A percentile compares a stretch with the other conserved stretches of the same genome.
phyloP scores from a whole-genome alignment of 2,329 filamentous ascomycete species.

The Ophiostoma piceae region DNA sequence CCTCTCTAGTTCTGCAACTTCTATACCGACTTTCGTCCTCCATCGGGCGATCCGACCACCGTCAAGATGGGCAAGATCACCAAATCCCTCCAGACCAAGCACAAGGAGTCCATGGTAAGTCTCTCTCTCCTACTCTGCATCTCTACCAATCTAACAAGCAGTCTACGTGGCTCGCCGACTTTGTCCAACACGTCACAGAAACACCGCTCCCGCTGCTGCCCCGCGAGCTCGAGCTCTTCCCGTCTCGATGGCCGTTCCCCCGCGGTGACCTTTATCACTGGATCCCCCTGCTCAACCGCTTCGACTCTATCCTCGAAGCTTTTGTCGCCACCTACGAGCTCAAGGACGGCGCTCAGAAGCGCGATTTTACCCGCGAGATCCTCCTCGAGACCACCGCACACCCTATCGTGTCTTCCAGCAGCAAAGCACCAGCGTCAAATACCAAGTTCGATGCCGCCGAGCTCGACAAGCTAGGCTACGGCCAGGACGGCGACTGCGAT shows the following conservation, averaged over 20 bases:
- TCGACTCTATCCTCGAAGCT: conserved; percentile 79
- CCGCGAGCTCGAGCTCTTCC: conserved; percentile 70
- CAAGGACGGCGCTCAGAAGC: conserved; percentile 70
- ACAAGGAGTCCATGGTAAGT: conserved; percentile 61
- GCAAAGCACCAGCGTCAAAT: not conserved
- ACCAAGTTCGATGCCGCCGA: not conserved
- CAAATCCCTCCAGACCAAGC: conserved; percentile 62
- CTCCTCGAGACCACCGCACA: conserved; percentile 53
- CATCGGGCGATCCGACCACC: conserved; percentile 8
- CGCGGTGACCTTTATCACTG: conserved; percentile 96
- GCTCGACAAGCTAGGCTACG: conserved; percentile 58
- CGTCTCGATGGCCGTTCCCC: conserved; percentile 88
- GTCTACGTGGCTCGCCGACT: conserved; percentile 83
- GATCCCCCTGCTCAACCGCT: conserved; percentile 90
- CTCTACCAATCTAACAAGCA: conserved; percentile 35
- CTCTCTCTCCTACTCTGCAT: not conserved
- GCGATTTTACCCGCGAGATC: conserved; percentile 64
- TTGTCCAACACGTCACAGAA: conserved; percentile 64
- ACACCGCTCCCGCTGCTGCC: conserved; percentile 72
- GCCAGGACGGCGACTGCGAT: conserved; percentile 69
- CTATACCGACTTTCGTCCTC: not conserved
- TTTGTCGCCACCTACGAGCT: conserved; percentile 79
- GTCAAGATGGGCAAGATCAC: conserved; percentile 63
- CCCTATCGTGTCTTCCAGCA: conserved; percentile 47
- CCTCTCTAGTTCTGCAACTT: too few relatives aligned